phyloP scores from a whole-genome alignment of 306 rosid genomes.

The Trichosanthes cucumerina region DNA sequence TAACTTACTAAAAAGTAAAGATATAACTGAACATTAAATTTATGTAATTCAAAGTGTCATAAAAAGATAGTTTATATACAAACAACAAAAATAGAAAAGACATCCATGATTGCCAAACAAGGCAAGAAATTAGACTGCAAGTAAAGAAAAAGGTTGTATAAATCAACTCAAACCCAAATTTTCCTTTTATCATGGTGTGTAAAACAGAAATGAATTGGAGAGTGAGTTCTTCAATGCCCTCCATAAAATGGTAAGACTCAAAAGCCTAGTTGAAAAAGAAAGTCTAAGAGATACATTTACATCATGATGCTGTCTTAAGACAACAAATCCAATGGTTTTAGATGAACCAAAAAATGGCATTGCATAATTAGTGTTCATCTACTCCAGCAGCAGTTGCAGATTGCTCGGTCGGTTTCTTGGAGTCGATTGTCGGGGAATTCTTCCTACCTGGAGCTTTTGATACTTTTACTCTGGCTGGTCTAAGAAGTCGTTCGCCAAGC shows the following conservation, averaged over 20 bases:
- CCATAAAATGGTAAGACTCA: neutral
- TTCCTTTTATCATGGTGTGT: neutral
- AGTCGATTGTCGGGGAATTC: constrained; percentile 21
- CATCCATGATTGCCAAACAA: no score
- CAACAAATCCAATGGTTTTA: neutral
- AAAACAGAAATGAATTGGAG: neutral
- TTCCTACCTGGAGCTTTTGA: constrained; percentile 61
- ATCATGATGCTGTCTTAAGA: neutral
- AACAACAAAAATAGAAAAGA: no score
- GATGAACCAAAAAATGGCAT: neutral
- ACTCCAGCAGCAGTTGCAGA: constrained; percentile 49
- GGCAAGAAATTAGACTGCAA: neutral
- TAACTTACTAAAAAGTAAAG: no score
- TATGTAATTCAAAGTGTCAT: no score
- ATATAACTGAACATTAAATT: no score
- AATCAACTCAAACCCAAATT: neutral
- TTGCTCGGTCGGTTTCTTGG: constrained; percentile 26
- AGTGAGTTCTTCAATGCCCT: neutral
- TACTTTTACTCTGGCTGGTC: constrained; percentile 87
- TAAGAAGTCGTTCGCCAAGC: constrained; percentile 55
- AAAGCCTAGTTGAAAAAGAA: neutral
- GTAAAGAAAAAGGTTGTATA: neutral
- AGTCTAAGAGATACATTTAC: neutral
- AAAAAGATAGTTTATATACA: no score
- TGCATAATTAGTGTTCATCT: constrained; percentile 37